Evolutionary conservation across 2,329 filamentous ascomycete genomes (phyloP), one percentile per base, ranked within the genome.

Genomic region (Paradendryphiella salina): DNA sequence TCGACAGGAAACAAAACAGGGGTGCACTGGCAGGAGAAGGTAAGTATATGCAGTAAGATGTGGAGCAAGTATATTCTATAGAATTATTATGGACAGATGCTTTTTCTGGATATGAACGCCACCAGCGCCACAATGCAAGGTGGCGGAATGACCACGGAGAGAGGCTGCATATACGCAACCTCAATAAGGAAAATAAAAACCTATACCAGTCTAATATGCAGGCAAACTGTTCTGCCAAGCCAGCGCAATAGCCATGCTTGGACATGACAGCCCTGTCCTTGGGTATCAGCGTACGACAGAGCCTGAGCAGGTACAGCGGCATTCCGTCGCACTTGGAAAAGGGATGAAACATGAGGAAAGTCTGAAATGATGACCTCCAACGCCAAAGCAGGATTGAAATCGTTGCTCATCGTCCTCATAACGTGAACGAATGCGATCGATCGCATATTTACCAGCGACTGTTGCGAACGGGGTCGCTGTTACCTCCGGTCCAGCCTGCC

Each of bases 401-500:
- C 54, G 53, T 50, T 39, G 39, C 33, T 48, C 46, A 46, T 53
- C 48, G 37, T 47, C 36, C 46, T 49, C 33, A 37, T 32, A 29
- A 18, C 18, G 41, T 50, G 46, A 56, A 39, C 46, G 21, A 26
- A 35, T 41, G 32, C 29, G 21, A 17, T 37, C 35, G 20, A 43
- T 32, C 37, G 23, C 23, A 23, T 31, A 39, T 67, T 64, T 65
- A 75, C 73, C 73, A 75, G 54, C 73, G 71, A 66, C 59, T 73
- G 65, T 73, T 73, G 55, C 72, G 69, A 44, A 75, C 52, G 40
- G 73, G 73, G 31, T 71, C 72, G 49, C 57, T 60, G 64, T 75
- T 75, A 54, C 68, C 65, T 41, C 73, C 73, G 52, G 67, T 69
- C 64, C 68, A 73, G 33, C 62, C 71, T 73, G 41, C 36, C 31